Evolutionary conservation across 495 filamentous ascomycete genomes (phyloP).

Genomic region (Penicillium samsonianum): DNA sequence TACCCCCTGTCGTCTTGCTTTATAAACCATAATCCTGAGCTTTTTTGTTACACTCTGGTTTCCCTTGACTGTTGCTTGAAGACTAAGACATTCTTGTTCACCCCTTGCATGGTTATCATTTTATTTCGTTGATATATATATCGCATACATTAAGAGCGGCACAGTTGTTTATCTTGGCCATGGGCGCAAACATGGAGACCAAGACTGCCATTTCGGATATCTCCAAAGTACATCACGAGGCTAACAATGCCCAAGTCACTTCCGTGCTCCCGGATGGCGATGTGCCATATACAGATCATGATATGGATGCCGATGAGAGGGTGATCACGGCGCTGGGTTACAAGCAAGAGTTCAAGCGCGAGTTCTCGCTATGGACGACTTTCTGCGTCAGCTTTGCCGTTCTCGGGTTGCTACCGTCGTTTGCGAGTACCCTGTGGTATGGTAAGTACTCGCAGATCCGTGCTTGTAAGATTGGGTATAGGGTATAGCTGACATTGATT

Average conservation of each 20-base stretch:
- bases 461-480: background rate
- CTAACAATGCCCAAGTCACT: conserved; percentile 61
- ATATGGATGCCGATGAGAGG: conserved; percentile 62
- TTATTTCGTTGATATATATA: conserved; percentile 1
- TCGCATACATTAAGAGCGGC: background rate
- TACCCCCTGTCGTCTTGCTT: background rate
- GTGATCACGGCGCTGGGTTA: conserved; percentile 72
- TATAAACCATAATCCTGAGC: background rate
- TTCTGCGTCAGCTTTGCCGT: conserved; percentile 81
- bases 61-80: background rate
- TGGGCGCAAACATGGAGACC: conserved; percentile 13
- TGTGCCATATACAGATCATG: conserved; percentile 56
- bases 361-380: conserved; percentile 80
- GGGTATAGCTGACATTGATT: conserved; percentile 15
- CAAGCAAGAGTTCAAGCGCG: conserved; percentile 79
- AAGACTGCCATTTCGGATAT: conserved; percentile 18
- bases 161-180: background rate
- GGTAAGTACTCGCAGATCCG: conserved; percentile 33
- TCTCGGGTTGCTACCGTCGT: conserved; percentile 70
- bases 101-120: background rate
- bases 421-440: conserved; percentile 74
- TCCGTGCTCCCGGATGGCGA: conserved; percentile 68
- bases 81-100: background rate
- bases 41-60: background rate
- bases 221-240: conserved; percentile 30